These are phyloP conservation scores for Candida sanyiensis DNA, from an alignment of 805 yeast genomes.

Conservation along the genomic window DNA sequence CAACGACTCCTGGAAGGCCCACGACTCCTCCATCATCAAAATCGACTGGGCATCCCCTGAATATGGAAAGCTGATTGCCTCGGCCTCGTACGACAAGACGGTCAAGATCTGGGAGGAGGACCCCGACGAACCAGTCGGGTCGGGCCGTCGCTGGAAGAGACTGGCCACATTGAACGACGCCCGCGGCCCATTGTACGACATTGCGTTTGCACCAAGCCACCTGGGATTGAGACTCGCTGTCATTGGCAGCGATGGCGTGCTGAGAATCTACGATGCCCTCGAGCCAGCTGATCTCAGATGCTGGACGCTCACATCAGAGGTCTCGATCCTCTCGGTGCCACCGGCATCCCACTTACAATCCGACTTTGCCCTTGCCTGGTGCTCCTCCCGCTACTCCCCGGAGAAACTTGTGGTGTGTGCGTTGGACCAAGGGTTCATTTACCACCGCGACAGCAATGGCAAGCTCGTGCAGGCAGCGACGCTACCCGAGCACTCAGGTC, in stretches of 20 bases:
- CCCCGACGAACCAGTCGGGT: slow-evolving; percentile 64
- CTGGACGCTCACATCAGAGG: slow-evolving; percentile 76
- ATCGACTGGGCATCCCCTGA: slow-evolving; percentile 94
- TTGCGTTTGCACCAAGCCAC: slow-evolving; percentile 84
- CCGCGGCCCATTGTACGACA: slow-evolving; percentile 82
- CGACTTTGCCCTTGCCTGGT: slow-evolving; percentile 84
- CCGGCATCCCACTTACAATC: slow-evolving; percentile 81
- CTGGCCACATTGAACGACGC: slow-evolving; percentile 78
- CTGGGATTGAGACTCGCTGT: slow-evolving; percentile 77
- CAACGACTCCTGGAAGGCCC: slow-evolving; percentile 92
- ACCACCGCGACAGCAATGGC: slow-evolving; percentile 45
- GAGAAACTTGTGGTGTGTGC: slow-evolving; percentile 84
- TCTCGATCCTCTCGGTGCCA: slow-evolving; percentile 57
- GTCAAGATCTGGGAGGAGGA: slow-evolving; percentile 89
- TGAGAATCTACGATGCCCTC: slow-evolving; percentile 79
- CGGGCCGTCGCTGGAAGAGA: slow-evolving; percentile 81
- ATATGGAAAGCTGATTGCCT: slow-evolving; percentile 79
- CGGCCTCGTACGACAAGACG: slow-evolving; percentile 86
- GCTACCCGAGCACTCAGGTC: slow-evolving; percentile 78
- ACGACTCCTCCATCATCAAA: slow-evolving; percentile 79
- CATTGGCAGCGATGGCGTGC: slow-evolving; percentile 82
- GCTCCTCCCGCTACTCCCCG: slow-evolving; percentile 74
- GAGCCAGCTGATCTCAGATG: slow-evolving; percentile 83
- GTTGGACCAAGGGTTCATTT: slow-evolving; percentile 81
- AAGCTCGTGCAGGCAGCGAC: slow-evolving; percentile 53